Base-by-base conservation (phyloP, 139 green algal species). In the Volvox africanus region DNA sequence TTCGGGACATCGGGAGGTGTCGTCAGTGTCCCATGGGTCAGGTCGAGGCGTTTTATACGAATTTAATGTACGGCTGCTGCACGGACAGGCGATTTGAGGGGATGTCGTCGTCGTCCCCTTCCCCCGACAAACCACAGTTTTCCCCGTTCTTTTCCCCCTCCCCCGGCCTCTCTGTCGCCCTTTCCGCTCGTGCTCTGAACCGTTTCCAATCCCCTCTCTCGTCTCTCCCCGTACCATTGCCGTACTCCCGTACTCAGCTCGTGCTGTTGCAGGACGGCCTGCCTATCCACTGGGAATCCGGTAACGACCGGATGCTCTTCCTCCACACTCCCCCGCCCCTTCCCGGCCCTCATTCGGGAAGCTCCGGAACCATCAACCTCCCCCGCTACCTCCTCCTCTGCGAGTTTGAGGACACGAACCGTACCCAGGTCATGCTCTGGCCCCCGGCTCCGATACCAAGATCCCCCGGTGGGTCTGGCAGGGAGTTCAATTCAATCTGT, bases 181-280 rank as follows among this genome's bases (percentile, higher is more conserved):
- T 55, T 9, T 55, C 44, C 44, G 5, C 44, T 55, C 44, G 44
- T 55, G 44, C 44, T 55, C 44, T 55, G 44, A 9, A 55, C 44
- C 65, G 65, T 73, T 2, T 73, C 65, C 21, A 12, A 24, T 28
- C 16, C 65, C 65, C 65, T 12, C 24, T 73, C 65, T 12, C 65
- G 9, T 73, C 2, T 73, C 65, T 73, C 16, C 19, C 19, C 62
- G 44, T 69, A 5, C 79, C 44, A 6, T 55, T 24, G 26, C 50
- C 50, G 30, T 13, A 19, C 67, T 16, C 18, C 24, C 11, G 65
- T 73, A 73, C 30, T 30, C 86, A 90, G 86, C 71, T 90, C 24
- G 86, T 90, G 9, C 73, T 90, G 86, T 18, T 90, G 30, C 86
- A 90, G 73, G 50, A 90, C 86, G 86, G 86, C 1, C 20, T 83